A percentile compares a stretch with the other conserved stretches of the same genome.
phyloP scores from a whole-genome alignment of 345 rosid species.

The Citrus cavaleriei region DNA sequence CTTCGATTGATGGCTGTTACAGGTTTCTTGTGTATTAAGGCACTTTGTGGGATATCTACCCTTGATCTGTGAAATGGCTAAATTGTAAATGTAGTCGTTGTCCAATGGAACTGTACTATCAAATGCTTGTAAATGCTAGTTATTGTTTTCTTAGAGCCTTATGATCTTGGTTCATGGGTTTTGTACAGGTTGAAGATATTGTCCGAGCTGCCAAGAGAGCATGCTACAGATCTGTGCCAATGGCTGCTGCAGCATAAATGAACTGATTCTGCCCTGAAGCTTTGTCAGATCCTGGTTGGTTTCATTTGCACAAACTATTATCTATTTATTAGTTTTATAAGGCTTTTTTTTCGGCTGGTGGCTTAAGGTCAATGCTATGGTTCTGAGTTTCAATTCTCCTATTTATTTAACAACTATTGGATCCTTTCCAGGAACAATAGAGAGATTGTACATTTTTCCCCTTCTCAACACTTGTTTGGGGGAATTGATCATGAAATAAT shows the following conservation, averaged over 20 bases:
- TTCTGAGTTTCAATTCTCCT: background rate
- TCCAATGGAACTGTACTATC: background rate
- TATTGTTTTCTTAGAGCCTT: background rate
- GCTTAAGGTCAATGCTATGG: background rate
- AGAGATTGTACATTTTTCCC: constrained; percentile 10
- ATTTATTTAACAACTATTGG: background rate
- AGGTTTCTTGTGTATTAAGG: background rate
- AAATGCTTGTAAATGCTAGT: background rate
- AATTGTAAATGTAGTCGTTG: background rate
- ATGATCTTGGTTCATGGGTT: background rate
- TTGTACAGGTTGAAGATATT: constrained; percentile 51
- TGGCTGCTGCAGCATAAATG: constrained; percentile 35
- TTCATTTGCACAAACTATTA: background rate
- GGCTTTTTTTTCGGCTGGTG: background rate
- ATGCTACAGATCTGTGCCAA: constrained; percentile 46
- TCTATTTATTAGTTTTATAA: background rate
- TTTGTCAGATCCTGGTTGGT: constrained; percentile 9
- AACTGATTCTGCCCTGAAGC: background rate
- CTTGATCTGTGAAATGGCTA: background rate
- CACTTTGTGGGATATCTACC: background rate
- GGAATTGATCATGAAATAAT: constrained; percentile 25
- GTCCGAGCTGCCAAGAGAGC: constrained; percentile 65
- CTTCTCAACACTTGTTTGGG: constrained; percentile 15
- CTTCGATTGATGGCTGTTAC: constrained; percentile 2
- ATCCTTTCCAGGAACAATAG: constrained; percentile 10